Percentiles rank a stretch among this genome's conserved stretches.
phyloP scores from a whole-genome alignment of 371 early-diverging fungal species.

The Mortierella sp. region DNA sequence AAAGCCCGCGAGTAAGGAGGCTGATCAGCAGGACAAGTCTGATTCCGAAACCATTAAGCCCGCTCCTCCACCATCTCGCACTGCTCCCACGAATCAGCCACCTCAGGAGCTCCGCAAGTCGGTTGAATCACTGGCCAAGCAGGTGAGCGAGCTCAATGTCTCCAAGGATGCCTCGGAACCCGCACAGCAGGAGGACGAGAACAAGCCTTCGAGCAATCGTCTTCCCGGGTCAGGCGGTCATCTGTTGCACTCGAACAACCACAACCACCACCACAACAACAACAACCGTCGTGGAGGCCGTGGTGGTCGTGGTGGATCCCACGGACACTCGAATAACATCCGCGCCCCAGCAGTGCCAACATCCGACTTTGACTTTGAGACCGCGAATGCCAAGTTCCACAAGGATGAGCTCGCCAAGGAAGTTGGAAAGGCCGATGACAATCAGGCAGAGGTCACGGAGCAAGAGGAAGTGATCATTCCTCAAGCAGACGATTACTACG shows the following conservation, averaged over 20 bases:
- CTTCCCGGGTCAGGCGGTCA: slow-evolving; percentile 60
- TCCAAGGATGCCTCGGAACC: slow-evolving; percentile 46
- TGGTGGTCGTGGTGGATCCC: slow-evolving; percentile 57
- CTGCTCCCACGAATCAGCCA: slow-evolving; percentile 42
- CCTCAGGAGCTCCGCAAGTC: slow-evolving; percentile 55
- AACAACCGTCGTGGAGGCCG: slow-evolving; percentile 60
- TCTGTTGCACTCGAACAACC: slow-evolving; percentile 43
- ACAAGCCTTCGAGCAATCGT: slow-evolving; percentile 19
- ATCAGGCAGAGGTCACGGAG: slow-evolving; percentile 56
- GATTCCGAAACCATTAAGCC: slow-evolving; percentile 54
- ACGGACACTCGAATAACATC: slow-evolving; percentile 36
- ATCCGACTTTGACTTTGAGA: slow-evolving; percentile 95
- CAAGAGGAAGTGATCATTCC: slow-evolving; percentile 64
- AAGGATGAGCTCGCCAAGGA: slow-evolving; percentile 82
- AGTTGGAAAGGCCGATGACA: slow-evolving; percentile 53
- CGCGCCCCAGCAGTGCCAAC: slow-evolving; percentile 75
- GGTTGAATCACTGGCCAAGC: slow-evolving; percentile 66
- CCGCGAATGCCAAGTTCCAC: slow-evolving; percentile 92
- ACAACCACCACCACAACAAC: no score
- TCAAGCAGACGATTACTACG: slow-evolving; percentile 69
- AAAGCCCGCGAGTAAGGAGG: slow-evolving; percentile 22
- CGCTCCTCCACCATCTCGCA: slow-evolving; percentile 50
- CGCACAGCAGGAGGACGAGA: slow-evolving; percentile 18
- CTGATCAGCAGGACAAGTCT: slow-evolving; percentile 34
- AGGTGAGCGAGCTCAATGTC: slow-evolving; percentile 65